Evolutionary conservation across 441 rosid genomes (phyloP), one percentile per base, ranked within the genome.

Genomic region (Gossypium laxum): DNA sequence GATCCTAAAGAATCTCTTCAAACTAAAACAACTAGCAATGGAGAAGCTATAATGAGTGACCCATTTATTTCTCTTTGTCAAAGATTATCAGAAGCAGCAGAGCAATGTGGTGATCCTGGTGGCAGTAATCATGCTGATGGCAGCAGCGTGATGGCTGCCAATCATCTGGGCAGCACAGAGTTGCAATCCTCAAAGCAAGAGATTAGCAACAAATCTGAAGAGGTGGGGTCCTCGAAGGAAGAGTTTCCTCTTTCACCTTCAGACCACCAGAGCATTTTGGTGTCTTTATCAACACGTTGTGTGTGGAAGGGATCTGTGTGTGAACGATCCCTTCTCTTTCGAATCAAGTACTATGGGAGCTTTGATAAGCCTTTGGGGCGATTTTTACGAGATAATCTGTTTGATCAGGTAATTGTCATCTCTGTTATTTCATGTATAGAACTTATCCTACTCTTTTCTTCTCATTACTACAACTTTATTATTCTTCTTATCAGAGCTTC

Each of bases 231-330:
- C 79, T 79, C 82, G 18, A 86, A 86, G 78, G 90, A 84, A 71
- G 95, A 89, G 64, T 87, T 89, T 82, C 86, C 82, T 77, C 88
- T 85, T 5, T 79, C 95, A 65, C 72, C 89, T 69, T 87, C 95
- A 41, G 92, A 87, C 78, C 89, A 87, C 82, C 95, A 85, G 69
- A 89, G 92, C 83, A 89, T 89, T 82, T 75, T 89, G 85, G 92
- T 89, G 69, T 87, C 92, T 50, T 80, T 88, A 69, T 87, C 95
- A 61, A 86, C 88, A 50, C 82, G 95, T 64, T 89, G 91, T 74
- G 92, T 89, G 67, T 82, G 91, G 91, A 87, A 89, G 80, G 92
- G 88, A 56, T 83, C 89, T 65, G 82, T 86, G 47, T 89, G 92
- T 80, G 95, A 87, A 77, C 77, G 83, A 73, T 82, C 95, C 67